These are phyloP conservation scores for Xylaria acuta DNA, from an alignment of 495 filamentous ascomycete genomes.

Conservation along the genomic window DNA sequence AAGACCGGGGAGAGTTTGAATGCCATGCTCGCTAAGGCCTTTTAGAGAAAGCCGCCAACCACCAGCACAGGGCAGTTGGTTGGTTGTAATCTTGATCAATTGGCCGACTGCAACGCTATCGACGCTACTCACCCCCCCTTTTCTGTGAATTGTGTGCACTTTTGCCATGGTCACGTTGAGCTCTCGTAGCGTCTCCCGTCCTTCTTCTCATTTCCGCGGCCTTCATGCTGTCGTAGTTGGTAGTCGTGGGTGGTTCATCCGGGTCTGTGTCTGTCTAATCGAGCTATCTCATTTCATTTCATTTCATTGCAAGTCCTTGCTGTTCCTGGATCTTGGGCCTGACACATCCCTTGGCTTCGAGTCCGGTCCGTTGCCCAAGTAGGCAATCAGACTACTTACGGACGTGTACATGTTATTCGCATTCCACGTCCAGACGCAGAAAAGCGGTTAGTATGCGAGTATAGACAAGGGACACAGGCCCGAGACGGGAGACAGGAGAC, in stretches of 20 bases:
- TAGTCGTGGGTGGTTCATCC: background rate
- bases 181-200: background rate
- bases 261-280: background rate
- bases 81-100: slow-evolving; percentile 10
- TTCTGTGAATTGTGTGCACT: background rate
- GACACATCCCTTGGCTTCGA: slow-evolving; percentile 10
- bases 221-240: background rate
- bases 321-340: slow-evolving; percentile 15
- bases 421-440: background rate
- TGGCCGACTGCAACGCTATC: slow-evolving; percentile 23
- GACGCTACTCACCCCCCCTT: slow-evolving; percentile 7
- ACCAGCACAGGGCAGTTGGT: background rate
- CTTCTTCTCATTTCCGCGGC: slow-evolving; percentile 8
- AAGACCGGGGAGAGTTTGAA: background rate
- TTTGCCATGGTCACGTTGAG: slow-evolving; percentile 11
- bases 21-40: slow-evolving; percentile 4
- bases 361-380: slow-evolving; percentile 8
- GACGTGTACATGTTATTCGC: background rate
- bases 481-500: background rate
- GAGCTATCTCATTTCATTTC: slow-evolving; percentile 18
- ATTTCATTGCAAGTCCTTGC: slow-evolving; percentile 23
- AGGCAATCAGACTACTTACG: slow-evolving; percentile 6
- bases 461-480: slow-evolving; percentile 10
- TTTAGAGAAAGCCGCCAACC: slow-evolving; percentile 4
- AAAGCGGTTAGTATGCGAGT: slow-evolving; percentile 17